Evolutionary conservation across 2,329 filamentous ascomycete genomes (phyloP).

Genomic region (Fusarium cyanostomum): DNA sequence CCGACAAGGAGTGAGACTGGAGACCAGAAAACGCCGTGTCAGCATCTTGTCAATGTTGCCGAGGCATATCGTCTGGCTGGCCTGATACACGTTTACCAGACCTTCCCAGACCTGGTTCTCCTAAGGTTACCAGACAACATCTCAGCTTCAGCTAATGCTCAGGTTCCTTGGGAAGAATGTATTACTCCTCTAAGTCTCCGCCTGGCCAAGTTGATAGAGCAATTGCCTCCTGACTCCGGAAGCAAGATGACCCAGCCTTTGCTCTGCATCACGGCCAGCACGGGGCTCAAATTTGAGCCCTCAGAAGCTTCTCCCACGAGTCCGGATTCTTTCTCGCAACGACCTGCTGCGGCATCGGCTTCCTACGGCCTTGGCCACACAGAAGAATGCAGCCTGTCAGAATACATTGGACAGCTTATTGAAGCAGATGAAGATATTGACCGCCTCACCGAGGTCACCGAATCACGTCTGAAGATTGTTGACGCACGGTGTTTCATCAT

Average conservation of each 20-base stretch:
- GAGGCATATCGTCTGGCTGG: conserved; percentile 52
- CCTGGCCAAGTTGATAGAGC: conserved; percentile 43
- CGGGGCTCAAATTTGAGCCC: conserved; percentile 40
- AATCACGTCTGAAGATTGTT: conserved; percentile 13
- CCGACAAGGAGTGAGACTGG: conserved; percentile 39
- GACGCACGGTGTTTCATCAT: conserved; percentile 25
- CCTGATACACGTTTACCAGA: conserved; percentile 53
- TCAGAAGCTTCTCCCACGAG: background rate
- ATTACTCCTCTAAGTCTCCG: conserved; percentile 45
- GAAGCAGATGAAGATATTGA: conserved; percentile 30
- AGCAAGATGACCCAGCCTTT: conserved; percentile 49
- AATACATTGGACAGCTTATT: conserved; percentile 21
- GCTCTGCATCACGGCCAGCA: conserved; percentile 48
- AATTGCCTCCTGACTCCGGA: conserved; percentile 46
- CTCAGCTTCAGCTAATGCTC: background rate
- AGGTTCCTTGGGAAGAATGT: conserved; percentile 46
- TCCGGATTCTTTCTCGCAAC: background rate
- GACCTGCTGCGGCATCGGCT: background rate
- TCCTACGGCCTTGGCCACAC: conserved; percentile 3
- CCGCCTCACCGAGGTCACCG: background rate
- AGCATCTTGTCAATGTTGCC: conserved; percentile 48
- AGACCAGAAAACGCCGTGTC: conserved; percentile 40
- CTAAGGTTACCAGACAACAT: conserved; percentile 41
- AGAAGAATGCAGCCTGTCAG: conserved; percentile 24
- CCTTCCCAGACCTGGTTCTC: conserved; percentile 48